phyloP scores from a whole-genome alignment of 805 yeast species.

The Nakazawaea wyomingensis region DNA sequence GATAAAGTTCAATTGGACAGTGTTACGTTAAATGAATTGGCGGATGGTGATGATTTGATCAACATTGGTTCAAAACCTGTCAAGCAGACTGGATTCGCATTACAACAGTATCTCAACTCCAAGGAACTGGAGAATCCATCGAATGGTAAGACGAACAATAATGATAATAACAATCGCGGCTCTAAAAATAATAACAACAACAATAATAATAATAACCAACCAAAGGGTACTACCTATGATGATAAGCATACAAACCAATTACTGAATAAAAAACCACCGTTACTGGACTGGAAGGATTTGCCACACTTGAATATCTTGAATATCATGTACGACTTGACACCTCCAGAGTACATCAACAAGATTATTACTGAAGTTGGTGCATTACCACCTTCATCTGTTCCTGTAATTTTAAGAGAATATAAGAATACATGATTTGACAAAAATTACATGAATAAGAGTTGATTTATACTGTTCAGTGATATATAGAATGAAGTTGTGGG shows the following conservation, averaged over 20 bases:
- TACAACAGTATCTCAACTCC: constrained; percentile 54
- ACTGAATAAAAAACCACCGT: constrained; percentile 28
- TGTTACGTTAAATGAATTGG: constrained; percentile 90
- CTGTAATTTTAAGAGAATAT: constrained; percentile 92
- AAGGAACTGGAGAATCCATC: constrained; percentile 30
- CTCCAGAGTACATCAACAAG: constrained; percentile 89
- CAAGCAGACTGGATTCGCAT: constrained; percentile 55
- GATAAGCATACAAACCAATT: constrained; percentile 19
- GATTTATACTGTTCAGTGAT: no score
- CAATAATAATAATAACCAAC: constrained; percentile 13
- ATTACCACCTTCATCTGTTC: constrained; percentile 96
- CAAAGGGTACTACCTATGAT: constrained; percentile 15
- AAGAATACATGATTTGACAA: constrained; percentile 32
- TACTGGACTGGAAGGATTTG: constrained; percentile 60
- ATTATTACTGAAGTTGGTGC: constrained; percentile 95
- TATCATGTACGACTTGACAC: constrained; percentile 90
- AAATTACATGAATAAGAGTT: no score
- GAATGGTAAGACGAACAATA: constrained; percentile 21
- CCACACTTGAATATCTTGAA: constrained; percentile 68
- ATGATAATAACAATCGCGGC: constrained; percentile 8
- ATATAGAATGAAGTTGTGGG: no score
- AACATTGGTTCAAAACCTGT: constrained; percentile 45
- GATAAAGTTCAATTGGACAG: constrained; percentile 95
- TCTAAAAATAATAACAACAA: constrained; percentile 20
- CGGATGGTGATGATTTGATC: constrained; percentile 70